These are phyloP conservation scores for Kwoniella shivajii DNA, from an alignment of 1,284 basidiomycete species.

Conservation along the genomic window DNA sequence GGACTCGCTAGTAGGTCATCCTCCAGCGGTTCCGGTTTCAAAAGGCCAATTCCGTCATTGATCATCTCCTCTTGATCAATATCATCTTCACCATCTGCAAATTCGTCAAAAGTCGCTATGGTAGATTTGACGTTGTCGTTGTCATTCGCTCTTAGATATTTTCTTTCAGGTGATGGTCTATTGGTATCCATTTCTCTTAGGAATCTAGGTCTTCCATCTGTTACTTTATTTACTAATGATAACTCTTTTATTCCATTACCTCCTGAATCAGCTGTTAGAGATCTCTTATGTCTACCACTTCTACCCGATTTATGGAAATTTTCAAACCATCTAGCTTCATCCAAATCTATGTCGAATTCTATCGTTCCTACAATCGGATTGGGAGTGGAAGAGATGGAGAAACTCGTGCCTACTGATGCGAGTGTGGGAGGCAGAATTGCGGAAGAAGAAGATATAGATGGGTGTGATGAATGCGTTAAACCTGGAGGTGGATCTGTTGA, in stretches of 20 bases:
- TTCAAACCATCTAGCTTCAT: constrained; percentile 45
- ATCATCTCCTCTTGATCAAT: neutral
- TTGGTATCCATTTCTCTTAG: constrained; percentile 32
- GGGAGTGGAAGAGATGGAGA: neutral
- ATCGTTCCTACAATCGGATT: constrained; percentile 46
- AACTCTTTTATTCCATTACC: constrained; percentile 38
- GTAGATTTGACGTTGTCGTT: constrained; percentile 18
- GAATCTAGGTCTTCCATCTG: constrained; percentile 33
- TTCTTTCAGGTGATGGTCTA: constrained; percentile 1
- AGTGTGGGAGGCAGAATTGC: constrained; percentile 27
- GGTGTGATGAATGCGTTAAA: constrained; percentile 14
- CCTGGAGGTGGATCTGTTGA: constrained; percentile 14
- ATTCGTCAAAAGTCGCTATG: constrained; percentile 13
- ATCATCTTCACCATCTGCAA: constrained; percentile 9
- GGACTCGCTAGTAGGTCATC: constrained; percentile 41
- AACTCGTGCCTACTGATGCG: constrained; percentile 14
- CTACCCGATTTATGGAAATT: constrained; percentile 32
- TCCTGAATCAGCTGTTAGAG: constrained; percentile 6
- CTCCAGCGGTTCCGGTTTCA: constrained; percentile 10
- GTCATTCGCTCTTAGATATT: constrained; percentile 12
- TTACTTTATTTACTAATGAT: constrained; percentile 32
- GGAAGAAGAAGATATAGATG: constrained; percentile 16
- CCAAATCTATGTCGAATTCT: constrained; percentile 51
- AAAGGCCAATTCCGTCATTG: constrained; percentile 1
- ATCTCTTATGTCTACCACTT: constrained; percentile 9